These are phyloP conservation scores for Pichia sp. DNA, from an alignment of 1,139 yeast genomes.

Conservation along the genomic window DNA sequence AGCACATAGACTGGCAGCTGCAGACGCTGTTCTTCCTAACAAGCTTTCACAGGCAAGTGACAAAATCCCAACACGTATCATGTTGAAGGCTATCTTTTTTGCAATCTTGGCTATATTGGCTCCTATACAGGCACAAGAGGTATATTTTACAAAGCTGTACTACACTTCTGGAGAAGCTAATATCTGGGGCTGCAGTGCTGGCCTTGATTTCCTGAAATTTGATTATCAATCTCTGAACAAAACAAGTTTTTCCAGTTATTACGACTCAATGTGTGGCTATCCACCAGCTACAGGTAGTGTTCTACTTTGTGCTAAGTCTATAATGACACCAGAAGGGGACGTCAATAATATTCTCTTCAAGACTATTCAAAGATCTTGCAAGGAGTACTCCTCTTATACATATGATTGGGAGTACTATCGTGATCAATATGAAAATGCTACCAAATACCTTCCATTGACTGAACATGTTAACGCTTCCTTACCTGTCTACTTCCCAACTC, in stretches of 20 bases:
- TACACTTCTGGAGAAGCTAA: too few relatives aligned
- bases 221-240: slow-evolving; percentile 9
- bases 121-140: too few relatives aligned
- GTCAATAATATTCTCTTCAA: too few relatives aligned
- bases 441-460: slow-evolving; percentile 11
- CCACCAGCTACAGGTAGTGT: slow-evolving; percentile 24
- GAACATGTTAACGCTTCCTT: slow-evolving; percentile 10
- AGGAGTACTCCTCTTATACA: slow-evolving; percentile 13
- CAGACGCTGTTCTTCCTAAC: too few relatives aligned
- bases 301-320: slow-evolving; percentile 20
- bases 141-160: too few relatives aligned
- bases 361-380: too few relatives aligned
- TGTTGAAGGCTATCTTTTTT: too few relatives aligned
- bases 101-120: too few relatives aligned
- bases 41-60: too few relatives aligned
- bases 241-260: slow-evolving; percentile 7
- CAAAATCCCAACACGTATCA: too few relatives aligned
- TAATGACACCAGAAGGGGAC: too few relatives aligned
- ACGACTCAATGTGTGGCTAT: slow-evolving; percentile 17
- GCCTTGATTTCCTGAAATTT: slow-evolving; percentile 2
- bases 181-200: slow-evolving; percentile 1
- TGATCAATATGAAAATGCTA: slow-evolving; percentile 23
- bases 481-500: slow-evolving; percentile 15
- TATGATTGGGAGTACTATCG: slow-evolving; percentile 16
- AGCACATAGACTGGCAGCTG: too few relatives aligned